Percentiles rank a stretch among this genome's conserved stretches.
phyloP scores from a whole-genome alignment of 2,329 filamentous ascomycete genomes.

The Cadophora malorum region DNA sequence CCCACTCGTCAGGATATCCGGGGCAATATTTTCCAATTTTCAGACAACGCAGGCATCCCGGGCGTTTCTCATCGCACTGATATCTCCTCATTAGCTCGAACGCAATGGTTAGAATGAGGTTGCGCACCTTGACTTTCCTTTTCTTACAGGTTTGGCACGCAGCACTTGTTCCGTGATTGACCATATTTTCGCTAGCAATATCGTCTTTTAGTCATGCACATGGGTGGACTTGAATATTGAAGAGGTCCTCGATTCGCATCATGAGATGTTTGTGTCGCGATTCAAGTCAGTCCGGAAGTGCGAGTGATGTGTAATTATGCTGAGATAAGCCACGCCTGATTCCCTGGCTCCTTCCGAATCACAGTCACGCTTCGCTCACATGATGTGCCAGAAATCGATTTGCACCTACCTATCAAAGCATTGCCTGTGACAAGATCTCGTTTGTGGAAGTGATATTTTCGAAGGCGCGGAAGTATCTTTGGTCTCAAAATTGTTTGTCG shows the following conservation, averaged over 20 bases:
- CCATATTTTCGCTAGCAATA: conserved; percentile 11
- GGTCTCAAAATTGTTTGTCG: too few relatives aligned
- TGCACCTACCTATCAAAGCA: neutral
- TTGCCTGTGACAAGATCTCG: neutral
- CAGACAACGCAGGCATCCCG: conserved; percentile 21
- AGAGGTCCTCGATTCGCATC: neutral
- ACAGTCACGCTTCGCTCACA: neutral
- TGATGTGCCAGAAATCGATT: neutral
- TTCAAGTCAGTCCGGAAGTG: neutral
- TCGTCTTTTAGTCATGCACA: neutral
- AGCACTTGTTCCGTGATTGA: conserved; percentile 27
- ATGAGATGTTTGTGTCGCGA: neutral
- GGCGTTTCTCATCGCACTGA: conserved; percentile 26
- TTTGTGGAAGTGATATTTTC: too few relatives aligned
- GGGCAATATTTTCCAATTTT: conserved; percentile 26
- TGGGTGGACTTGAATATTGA: neutral
- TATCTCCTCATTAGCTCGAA: neutral
- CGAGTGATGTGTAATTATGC: neutral
- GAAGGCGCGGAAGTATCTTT: too few relatives aligned
- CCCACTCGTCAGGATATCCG: conserved; percentile 27
- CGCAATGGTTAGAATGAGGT: neutral
- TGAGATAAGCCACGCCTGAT: neutral
- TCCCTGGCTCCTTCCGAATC: neutral
- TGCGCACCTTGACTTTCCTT: conserved; percentile 26
- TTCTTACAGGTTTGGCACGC: conserved; percentile 26